A percentile compares a stretch with the other conserved stretches of the same genome.
These are phyloP conservation scores for Apophysomyces ossiformis DNA, from an alignment of 371 early-diverging fungal species.

Conservation along the genomic window DNA sequence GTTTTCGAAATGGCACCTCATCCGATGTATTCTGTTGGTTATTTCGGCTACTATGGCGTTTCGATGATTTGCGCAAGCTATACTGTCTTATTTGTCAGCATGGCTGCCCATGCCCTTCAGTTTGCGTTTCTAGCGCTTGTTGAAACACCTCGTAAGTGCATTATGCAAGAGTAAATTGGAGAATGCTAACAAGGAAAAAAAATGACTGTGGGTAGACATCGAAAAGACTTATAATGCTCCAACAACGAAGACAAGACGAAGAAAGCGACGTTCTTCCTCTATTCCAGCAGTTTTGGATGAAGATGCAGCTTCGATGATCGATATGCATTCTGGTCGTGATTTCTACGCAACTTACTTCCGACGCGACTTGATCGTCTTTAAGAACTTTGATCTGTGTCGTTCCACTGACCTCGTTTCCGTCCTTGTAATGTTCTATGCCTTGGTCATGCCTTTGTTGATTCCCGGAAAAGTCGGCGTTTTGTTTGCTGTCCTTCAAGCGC, in stretches of 20 bases:
- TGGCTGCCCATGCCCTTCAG: slow-evolving; percentile 84
- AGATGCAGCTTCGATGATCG: slow-evolving; percentile 20
- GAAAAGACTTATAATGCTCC: slow-evolving; percentile 81
- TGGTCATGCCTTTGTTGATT: slow-evolving; percentile 61
- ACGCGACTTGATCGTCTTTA: slow-evolving; percentile 81
- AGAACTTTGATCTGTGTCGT: slow-evolving; percentile 81
- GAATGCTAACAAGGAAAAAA: background rate
- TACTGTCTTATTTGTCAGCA: slow-evolving; percentile 81
- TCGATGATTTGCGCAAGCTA: slow-evolving; percentile 81
- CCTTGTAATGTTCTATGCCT: slow-evolving; percentile 68
- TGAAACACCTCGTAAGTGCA: slow-evolving; percentile 79
- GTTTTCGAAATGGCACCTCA: slow-evolving; percentile 94
- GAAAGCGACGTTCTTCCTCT: slow-evolving; percentile 13
- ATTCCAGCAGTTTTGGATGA: slow-evolving; percentile 22
- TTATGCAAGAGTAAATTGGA: background rate
- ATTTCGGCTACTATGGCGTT: slow-evolving; percentile 89
- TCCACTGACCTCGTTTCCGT: slow-evolving; percentile 77
- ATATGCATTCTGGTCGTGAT: slow-evolving; percentile 25
- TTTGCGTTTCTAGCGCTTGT: slow-evolving; percentile 83
- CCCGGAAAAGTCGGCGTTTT: slow-evolving; percentile 40
- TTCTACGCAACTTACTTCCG: slow-evolving; percentile 60
- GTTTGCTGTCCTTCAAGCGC: slow-evolving; percentile 62
- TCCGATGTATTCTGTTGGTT: slow-evolving; percentile 96
- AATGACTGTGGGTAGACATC: slow-evolving; percentile 52
- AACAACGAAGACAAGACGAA: slow-evolving; percentile 44